Evolutionary conservation across 768 basidiomycete species (phyloP), one percentile per base, ranked within the genome.

Genomic region (Lyophyllum decastes): DNA sequence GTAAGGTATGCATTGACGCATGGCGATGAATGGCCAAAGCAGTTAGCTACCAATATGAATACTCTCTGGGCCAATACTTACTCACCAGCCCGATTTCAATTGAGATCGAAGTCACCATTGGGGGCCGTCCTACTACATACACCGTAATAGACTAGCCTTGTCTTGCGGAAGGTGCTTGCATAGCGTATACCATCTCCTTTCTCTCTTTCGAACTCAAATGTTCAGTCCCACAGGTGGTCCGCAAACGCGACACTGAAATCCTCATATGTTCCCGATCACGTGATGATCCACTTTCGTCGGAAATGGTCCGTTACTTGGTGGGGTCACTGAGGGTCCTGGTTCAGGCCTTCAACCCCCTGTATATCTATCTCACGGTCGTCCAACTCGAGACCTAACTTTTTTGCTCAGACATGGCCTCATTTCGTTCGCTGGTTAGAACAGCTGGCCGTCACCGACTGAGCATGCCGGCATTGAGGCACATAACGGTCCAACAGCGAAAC

Each of bases 1-100:
- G 40, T 21, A 76, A 72, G 61, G 59, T 64, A 9, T 79, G 76
- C 58, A 49, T 76, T 27, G 76, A 78, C 55, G 65, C 54, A 48
- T 49, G 43, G 51, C 52, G 54, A 52, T 44, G 47, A 55, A 55
- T 10, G 30, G 40, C 10, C 7, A 19, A 41, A 41, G 9, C 40
- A n/a, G n/a, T 14, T 11, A 16, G 27, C n/a, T n/a, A 41, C n/a
- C 25, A 30, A 33, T 11, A 38, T 12, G 35, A 38, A 38, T 9
- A 38, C 35, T 17, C 35, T 38, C 14, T 38, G 8, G 14, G 14
- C 14, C 14, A n/a, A 30, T 30, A 30, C 30, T 30, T 30, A 30
- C 30, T n/a, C 30, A 10, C 5, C 30, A 10, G 30, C 14, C 8
- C 35, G 35, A 16, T 38, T 38, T 38, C 16, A 10, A 38, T 38